A percentile compares a stretch with the other conserved stretches of the same genome.
Evolutionary conservation across 2,329 filamentous ascomycete species (phyloP).

Genomic region (Aspergillus pseudotamarii): DNA sequence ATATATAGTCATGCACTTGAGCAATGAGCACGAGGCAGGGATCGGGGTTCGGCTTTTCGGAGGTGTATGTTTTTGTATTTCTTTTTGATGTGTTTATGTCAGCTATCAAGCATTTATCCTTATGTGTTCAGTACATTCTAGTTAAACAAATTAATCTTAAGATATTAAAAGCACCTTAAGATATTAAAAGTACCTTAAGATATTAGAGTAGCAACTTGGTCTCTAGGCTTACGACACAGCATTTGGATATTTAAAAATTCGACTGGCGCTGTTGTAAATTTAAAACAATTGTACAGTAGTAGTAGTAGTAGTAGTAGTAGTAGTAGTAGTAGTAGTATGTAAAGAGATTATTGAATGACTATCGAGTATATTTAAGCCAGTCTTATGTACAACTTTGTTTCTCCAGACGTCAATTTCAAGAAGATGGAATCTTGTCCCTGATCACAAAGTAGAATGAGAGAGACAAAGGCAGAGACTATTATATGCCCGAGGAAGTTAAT

Average conservation of each 20-base stretch:
- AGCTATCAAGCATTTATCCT: slow-evolving; percentile 1
- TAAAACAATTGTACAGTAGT: background rate
- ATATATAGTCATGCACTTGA: background rate
- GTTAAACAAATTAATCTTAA: background rate
- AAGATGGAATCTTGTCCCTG: background rate
- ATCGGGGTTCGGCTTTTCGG: slow-evolving; percentile 1
- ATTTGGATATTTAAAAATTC: no score
- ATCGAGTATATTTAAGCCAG: background rate
- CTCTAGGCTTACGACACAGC: background rate
- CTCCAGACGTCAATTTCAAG: background rate
- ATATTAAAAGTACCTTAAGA: background rate
- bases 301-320: background rate
- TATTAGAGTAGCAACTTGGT: background rate
- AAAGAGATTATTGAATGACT: background rate
- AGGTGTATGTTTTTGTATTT: slow-evolving; percentile 4
- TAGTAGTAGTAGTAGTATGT: background rate
- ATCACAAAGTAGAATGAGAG: background rate
- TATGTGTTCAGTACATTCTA: background rate
- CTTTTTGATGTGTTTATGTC: background rate
- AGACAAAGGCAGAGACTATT: background rate
- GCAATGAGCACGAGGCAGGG: background rate
- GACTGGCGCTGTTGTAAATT: background rate
- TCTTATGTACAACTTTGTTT: background rate
- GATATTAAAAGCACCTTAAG: background rate
- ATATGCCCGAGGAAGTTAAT: background rate